These are phyloP conservation scores for Filosporella fistucella DNA, from an alignment of 495 filamentous ascomycete species.

Conservation along the genomic window DNA sequence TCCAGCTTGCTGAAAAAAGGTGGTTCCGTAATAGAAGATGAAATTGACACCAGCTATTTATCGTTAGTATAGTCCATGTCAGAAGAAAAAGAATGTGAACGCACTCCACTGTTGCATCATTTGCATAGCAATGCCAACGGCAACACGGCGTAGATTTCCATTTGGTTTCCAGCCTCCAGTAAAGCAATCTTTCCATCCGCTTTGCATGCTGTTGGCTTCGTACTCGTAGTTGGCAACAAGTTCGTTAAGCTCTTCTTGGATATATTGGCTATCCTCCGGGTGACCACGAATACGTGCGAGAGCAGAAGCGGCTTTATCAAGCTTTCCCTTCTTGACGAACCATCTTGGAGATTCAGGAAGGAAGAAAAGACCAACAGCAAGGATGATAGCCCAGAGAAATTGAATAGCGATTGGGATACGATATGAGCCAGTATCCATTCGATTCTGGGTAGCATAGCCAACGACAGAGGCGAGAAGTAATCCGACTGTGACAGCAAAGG, in stretches of 20 bases:
- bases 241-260: slow-evolving; percentile 30
- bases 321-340: slow-evolving; percentile 64
- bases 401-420: slow-evolving; percentile 81
- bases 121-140: slow-evolving; percentile 47
- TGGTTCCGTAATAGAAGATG: slow-evolving; percentile 86
- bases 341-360: slow-evolving; percentile 83
- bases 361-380: slow-evolving; percentile 67
- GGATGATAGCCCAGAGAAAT: slow-evolving; percentile 74
- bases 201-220: slow-evolving; percentile 50
- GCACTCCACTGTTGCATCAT: slow-evolving; percentile 47
- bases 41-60: slow-evolving; percentile 37
- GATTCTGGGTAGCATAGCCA: slow-evolving; percentile 65
- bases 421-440: slow-evolving; percentile 58
- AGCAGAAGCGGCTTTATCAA: slow-evolving; percentile 60
- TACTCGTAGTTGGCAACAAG: slow-evolving; percentile 58
- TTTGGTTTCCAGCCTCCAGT: slow-evolving; percentile 49
- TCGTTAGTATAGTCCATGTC: neutral
- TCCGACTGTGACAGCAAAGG: slow-evolving; percentile 79
- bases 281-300: slow-evolving; percentile 66
- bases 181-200: slow-evolving; percentile 67
- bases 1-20: slow-evolving; percentile 69
- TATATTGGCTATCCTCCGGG: slow-evolving; percentile 50
- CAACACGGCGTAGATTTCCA: slow-evolving; percentile 39
- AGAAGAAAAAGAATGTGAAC: neutral
- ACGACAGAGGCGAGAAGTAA: slow-evolving; percentile 73